These are phyloP conservation scores for Salicornia ramosissima DNA, from an alignment of 148 eudicot genomes.

Conservation along the genomic window DNA sequence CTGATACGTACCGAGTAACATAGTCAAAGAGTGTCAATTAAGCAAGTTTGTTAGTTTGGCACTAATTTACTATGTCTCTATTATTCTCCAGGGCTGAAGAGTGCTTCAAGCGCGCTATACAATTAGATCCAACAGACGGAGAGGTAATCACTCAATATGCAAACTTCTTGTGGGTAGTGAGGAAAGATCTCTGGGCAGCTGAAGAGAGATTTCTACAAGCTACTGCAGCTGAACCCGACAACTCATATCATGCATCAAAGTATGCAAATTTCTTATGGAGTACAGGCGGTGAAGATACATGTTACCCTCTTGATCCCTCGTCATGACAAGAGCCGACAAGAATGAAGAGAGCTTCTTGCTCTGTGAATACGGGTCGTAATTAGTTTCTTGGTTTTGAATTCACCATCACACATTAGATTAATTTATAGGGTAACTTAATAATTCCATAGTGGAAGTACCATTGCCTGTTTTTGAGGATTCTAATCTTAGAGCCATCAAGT, in stretches of 20 bases:
- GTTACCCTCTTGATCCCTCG: slow-evolving; percentile 48
- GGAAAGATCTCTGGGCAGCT: slow-evolving; percentile 60
- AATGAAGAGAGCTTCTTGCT: neutral
- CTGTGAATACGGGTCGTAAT: slow-evolving; percentile 23
- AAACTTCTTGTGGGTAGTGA: slow-evolving; percentile 59
- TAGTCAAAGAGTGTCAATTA: neutral
- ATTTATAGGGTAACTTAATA: slow-evolving; percentile 27
- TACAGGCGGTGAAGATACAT: slow-evolving; percentile 78
- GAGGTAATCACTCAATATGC: slow-evolving; percentile 55
- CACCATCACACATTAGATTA: slow-evolving; percentile 18
- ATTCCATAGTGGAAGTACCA: slow-evolving; percentile 6
- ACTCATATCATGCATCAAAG: slow-evolving; percentile 51
- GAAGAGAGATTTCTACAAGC: slow-evolving; percentile 69
- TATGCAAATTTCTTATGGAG: slow-evolving; percentile 84
- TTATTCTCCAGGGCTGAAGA: slow-evolving; percentile 63
- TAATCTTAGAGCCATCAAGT: slow-evolving; percentile 16
- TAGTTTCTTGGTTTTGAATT: slow-evolving; percentile 11
- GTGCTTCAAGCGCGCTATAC: slow-evolving; percentile 60
- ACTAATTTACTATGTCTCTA: neutral
- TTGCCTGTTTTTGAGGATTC: slow-evolving; percentile 18
- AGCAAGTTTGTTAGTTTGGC: neutral
- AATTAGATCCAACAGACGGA: slow-evolving; percentile 47
- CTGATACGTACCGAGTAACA: too few species aligned
- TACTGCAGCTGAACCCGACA: slow-evolving; percentile 52
- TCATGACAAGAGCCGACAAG: slow-evolving; percentile 15